phyloP scores from a whole-genome alignment of 306 rosid genomes.

The Vachellia collinsii region DNA sequence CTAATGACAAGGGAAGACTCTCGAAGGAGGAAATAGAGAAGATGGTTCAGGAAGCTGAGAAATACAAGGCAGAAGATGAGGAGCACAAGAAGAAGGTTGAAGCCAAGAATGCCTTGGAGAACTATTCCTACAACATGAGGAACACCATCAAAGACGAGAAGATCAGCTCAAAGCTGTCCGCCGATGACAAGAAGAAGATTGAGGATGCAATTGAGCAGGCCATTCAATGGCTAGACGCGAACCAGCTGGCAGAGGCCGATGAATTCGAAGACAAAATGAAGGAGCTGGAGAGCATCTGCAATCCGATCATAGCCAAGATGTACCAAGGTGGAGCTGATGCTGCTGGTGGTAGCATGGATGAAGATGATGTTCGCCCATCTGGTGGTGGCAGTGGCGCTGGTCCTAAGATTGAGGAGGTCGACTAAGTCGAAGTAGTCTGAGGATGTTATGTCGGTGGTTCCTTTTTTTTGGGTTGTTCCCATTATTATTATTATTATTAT shows the following conservation, averaged over 20 bases:
- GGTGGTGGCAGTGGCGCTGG: conserved; percentile 66
- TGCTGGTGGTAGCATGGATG: conserved; percentile 46
- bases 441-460: background rate
- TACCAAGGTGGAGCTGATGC: conserved; percentile 68
- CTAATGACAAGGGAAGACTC: conserved; percentile 76
- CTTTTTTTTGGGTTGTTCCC: background rate
- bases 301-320: conserved; percentile 82
- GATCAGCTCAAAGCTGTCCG: conserved; percentile 64
- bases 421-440: conserved; percentile 37
- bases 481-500: background rate
- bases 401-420: conserved; percentile 83
- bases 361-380: conserved; percentile 61
- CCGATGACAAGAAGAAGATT: conserved; percentile 66
- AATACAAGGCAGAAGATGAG: conserved; percentile 78
- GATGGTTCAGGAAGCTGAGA: conserved; percentile 88
- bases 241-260: conserved; percentile 69
- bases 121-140: conserved; percentile 78
- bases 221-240: conserved; percentile 70
- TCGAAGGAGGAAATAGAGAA: conserved; percentile 79
- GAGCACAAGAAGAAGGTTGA: conserved; percentile 81
- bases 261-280: conserved; percentile 85
- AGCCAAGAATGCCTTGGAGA: conserved; percentile 71
- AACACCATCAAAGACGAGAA: conserved; percentile 74
- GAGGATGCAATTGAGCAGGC: conserved; percentile 68
- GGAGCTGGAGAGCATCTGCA: conserved; percentile 68